A percentile compares a stretch with the other conserved stretches of the same genome.
Evolutionary conservation across 306 rosid species (phyloP).

Genomic region (Gynostemma pentaphyllum): DNA sequence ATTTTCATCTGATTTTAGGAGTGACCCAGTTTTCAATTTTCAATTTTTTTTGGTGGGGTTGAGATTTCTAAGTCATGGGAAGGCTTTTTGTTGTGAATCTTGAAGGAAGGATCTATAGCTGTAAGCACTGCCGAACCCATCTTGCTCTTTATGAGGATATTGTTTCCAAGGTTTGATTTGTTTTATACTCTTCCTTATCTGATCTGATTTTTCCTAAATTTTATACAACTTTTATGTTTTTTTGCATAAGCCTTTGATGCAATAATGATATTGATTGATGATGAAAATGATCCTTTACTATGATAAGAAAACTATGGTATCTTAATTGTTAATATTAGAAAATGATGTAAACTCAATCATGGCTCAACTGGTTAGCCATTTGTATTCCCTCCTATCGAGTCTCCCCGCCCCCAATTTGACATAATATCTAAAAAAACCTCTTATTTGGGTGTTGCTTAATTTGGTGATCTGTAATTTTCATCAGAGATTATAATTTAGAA

Average conservation of each 20-base stretch:
- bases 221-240: background rate
- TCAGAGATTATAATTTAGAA: background rate
- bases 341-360: no score
- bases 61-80: conserved; percentile 15
- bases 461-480: background rate
- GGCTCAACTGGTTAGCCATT: no score
- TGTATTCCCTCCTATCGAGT: no score
- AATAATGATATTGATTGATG: background rate
- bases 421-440: no score
- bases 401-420: background rate
- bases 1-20: background rate
- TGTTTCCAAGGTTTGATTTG: conserved; percentile 9
- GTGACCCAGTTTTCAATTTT: background rate
- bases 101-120: conserved; percentile 16
- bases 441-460: background rate
- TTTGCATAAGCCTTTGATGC: background rate
- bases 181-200: background rate
- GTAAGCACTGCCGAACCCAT: conserved; percentile 19
- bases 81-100: conserved; percentile 14
- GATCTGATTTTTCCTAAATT: background rate
- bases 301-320: background rate
- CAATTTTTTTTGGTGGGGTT: background rate
- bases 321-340: background rate
- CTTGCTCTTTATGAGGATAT: conserved; percentile 17
- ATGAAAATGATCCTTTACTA: background rate